phyloP scores from a whole-genome alignment of 306 rosid species.

The Inga laurina region DNA sequence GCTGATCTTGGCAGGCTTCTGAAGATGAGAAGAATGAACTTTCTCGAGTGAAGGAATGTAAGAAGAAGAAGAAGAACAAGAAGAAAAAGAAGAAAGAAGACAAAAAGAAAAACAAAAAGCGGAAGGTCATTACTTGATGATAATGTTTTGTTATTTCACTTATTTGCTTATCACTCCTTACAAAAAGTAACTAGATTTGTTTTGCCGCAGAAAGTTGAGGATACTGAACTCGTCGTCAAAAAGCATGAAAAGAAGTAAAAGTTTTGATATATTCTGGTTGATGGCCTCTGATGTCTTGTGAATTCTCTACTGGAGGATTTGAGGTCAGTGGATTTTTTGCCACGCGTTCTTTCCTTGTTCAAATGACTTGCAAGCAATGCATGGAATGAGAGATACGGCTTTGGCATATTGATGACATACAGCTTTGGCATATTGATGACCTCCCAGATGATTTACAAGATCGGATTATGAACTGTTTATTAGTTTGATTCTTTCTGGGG shows the following conservation, averaged over 20 bases:
- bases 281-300: neutral
- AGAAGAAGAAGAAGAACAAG: slow-evolving; percentile 37
- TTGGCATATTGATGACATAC: slow-evolving; percentile 5
- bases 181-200: slow-evolving; percentile 23
- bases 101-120: slow-evolving; percentile 54
- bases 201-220: slow-evolving; percentile 48
- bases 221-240: slow-evolving; percentile 42
- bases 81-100: slow-evolving; percentile 30
- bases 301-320: slow-evolving; percentile 19
- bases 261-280: slow-evolving; percentile 39
- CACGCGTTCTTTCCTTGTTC: slow-evolving; percentile 31
- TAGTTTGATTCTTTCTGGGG: slow-evolving; percentile 18
- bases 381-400: slow-evolving; percentile 2
- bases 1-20: slow-evolving; percentile 45
- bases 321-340: slow-evolving; percentile 18
- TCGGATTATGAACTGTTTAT: slow-evolving; percentile 19
- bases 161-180: slow-evolving; percentile 12
- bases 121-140: slow-evolving; percentile 49
- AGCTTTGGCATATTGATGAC: slow-evolving; percentile 9
- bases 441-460: neutral
- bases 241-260: slow-evolving; percentile 50
- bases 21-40: slow-evolving; percentile 43
- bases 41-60: slow-evolving; percentile 39
- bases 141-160: slow-evolving; percentile 24
- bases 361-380: slow-evolving; percentile 3